Evolutionary conservation across 257 asterid genomes (phyloP).

Genomic region (Parsonsia alboflavescens): DNA sequence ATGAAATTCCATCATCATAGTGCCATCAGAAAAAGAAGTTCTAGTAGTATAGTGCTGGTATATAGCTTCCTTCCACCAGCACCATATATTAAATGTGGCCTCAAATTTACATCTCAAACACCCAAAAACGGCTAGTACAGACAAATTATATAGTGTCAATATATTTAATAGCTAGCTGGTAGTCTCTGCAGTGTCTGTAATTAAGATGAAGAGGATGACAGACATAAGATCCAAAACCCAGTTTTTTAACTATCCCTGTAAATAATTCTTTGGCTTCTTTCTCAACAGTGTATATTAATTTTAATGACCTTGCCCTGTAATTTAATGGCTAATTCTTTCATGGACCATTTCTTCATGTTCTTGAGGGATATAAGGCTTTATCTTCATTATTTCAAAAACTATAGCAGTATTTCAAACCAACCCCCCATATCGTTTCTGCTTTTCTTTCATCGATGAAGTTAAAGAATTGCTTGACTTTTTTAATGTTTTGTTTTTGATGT

Average conservation of each 20-base stretch:
- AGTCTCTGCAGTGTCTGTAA: background rate
- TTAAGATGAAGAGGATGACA: constrained; percentile 24
- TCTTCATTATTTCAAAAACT: background rate
- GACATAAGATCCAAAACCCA: constrained; percentile 56
- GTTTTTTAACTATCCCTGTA: background rate
- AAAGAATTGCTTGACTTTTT: background rate
- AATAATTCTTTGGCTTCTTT: constrained; percentile 1
- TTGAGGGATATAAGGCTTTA: too few species aligned
- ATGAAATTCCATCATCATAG: background rate
- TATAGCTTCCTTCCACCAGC: background rate
- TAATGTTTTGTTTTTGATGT: background rate
- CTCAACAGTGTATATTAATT: too few species aligned
- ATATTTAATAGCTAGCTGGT: too few species aligned
- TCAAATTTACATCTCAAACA: background rate
- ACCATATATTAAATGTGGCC: background rate
- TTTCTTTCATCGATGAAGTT: background rate
- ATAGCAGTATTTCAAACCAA: too few species aligned
- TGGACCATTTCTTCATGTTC: too few species aligned
- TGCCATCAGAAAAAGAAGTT: too few species aligned
- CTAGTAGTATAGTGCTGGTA: too few species aligned
- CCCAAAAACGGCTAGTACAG: background rate
- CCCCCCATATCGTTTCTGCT: constrained; percentile 1
- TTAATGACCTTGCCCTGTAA: too few species aligned
- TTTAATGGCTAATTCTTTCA: too few species aligned
- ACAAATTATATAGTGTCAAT: too few species aligned